Percentiles rank a stretch among this genome's conserved stretches.
Evolutionary conservation across 768 basidiomycete species (phyloP).

Genomic region (Tylopilus felleus): DNA sequence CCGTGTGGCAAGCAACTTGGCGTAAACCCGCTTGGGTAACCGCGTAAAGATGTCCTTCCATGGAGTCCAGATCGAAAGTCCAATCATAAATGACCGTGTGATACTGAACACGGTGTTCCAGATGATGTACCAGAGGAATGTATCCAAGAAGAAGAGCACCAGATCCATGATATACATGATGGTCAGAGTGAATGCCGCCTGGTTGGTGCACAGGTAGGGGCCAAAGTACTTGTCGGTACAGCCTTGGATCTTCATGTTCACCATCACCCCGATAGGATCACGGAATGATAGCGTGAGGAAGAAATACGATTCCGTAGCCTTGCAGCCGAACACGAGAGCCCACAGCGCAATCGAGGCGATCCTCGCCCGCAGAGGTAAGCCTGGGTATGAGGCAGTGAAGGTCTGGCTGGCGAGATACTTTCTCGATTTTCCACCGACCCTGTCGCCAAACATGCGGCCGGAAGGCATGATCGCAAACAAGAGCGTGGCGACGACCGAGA

Average conservation of each 20-base stretch:
- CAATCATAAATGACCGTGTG: slow-evolving; percentile 82
- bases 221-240: slow-evolving; percentile 89
- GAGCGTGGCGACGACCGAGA: slow-evolving; percentile 81
- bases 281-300: slow-evolving; percentile 95
- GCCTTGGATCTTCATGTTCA: slow-evolving; percentile 90
- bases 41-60: slow-evolving; percentile 98
- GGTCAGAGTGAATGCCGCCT: slow-evolving; percentile 90
- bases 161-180: slow-evolving; percentile 99
- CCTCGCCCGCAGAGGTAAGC: slow-evolving; percentile 60
- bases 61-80: slow-evolving; percentile 97
- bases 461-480: slow-evolving; percentile 92
- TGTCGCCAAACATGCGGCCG: slow-evolving; percentile 97
- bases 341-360: slow-evolving; percentile 79
- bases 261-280: slow-evolving; percentile 92
- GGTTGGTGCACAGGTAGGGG: slow-evolving; percentile 78
- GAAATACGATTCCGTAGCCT: slow-evolving; percentile 96
- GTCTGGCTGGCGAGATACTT: slow-evolving; percentile 99
- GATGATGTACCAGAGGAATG: slow-evolving; percentile 99
- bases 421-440: slow-evolving; percentile 90
- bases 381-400: slow-evolving; percentile 93
- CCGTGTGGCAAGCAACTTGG: slow-evolving; percentile 87
- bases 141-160: slow-evolving; percentile 96
- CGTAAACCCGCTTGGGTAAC: slow-evolving; percentile 93
- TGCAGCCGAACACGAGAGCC: slow-evolving; percentile 94
- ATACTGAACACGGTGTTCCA: slow-evolving; percentile 97